A percentile compares a stretch with the other conserved stretches of the same genome.
These are phyloP conservation scores for Blastomyces silverae DNA, from an alignment of 2,329 filamentous ascomycete species.

Conservation along the genomic window DNA sequence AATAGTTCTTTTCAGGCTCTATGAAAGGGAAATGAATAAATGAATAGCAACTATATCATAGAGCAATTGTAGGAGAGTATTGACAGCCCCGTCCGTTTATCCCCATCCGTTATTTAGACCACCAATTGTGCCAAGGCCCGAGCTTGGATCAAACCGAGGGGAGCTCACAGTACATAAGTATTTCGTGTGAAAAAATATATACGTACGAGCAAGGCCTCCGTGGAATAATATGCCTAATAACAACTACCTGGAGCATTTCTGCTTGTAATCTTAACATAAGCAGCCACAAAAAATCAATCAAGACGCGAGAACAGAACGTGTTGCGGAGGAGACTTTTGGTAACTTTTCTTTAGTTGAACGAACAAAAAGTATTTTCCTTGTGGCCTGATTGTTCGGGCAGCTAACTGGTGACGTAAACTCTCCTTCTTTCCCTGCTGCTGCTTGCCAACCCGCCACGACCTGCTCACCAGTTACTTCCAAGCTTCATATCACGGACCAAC, in stretches of 20 bases:
- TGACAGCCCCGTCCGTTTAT: too few species aligned
- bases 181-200: too few species aligned
- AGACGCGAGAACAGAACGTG: background rate
- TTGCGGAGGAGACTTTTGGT: background rate
- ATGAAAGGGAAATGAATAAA: background rate
- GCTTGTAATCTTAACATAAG: background rate
- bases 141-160: background rate
- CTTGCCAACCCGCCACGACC: background rate
- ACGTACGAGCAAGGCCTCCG: too few species aligned
- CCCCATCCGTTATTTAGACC: too few species aligned
- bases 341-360: too few species aligned
- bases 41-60: too few species aligned
- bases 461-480: background rate
- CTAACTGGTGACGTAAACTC: constrained; percentile 11
- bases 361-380: too few species aligned
- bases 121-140: background rate
- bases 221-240: background rate
- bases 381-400: background rate
- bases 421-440: background rate
- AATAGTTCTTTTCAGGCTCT: background rate
- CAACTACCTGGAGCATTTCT: background rate
- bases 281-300: background rate
- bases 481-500: background rate
- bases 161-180: background rate
- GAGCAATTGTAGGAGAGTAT: background rate